Base-by-base conservation (phyloP, 495 filamentous ascomycete species). In the Trichoderma gamsii region DNA sequence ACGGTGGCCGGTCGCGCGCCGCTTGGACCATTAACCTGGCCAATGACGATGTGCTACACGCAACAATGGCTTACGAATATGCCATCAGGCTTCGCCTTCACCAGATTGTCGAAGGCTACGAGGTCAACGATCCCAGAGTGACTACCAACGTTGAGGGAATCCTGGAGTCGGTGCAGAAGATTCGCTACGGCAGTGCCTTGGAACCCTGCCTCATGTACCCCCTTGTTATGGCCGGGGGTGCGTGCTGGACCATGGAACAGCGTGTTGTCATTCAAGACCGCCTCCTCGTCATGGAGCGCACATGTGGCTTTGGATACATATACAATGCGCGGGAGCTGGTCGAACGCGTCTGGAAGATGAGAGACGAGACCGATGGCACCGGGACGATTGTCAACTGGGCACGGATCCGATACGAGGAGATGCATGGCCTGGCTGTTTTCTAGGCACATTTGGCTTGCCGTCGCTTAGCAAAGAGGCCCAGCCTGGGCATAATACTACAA, bases 61-160 rank as follows among this genome's bases (percentile, higher is more conserved):
- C 65, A 44, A 66, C 65, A 18, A 44, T 44, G 41, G 65, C 65
- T 23, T 66, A 46, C 44, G 65, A 66, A 25, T 32, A 66, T n/a
- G 65, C 65, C n/a, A 41, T 66, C n/a, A 41, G 65, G 9, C 65
- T 66, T 18, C 65, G 65, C 16, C 65, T 66, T 8, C 65, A 66
- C n/a, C 65, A 66, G 21, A 66, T 66, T 32, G 65, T 66, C 2
- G 65, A 66, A n/a, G 65, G 65, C n/a, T 66, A 66, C 65, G 65
- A 41, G 6, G 2, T 46, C 4, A 46, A 66, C 23, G n/a, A 44
- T 44, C n/a, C 65, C 13, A 66, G 44, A 27, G 65, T 66, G 3
- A 25, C 32, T 23, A 41, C n/a, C 5, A 46, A 32, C 44, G 65
- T 66, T n/a, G 43, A 66, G 41, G 41, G 41, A 15, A 66, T 66